Conservation (phyloP, 345 rosid genomes). For the Eucalyptus sp. region DNA sequence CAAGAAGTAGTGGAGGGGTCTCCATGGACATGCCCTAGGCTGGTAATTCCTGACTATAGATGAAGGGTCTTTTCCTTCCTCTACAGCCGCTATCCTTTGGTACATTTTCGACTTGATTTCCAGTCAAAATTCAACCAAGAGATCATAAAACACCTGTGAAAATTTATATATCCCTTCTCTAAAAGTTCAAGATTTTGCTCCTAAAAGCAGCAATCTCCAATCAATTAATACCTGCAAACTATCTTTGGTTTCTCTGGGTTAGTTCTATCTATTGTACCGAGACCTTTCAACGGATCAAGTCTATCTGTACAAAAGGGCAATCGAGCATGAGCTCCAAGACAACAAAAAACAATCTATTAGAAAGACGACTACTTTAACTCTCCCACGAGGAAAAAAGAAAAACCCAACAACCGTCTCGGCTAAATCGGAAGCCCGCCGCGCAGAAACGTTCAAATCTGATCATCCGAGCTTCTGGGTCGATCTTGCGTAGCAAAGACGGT, state of each 20-base stretch:
- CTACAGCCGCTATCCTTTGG: constrained; percentile 16
- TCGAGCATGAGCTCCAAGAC: not conserved
- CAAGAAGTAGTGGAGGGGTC: constrained; percentile 25
- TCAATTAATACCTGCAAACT: not conserved
- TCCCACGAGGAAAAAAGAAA: not conserved
- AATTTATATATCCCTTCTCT: not conserved
- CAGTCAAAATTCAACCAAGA: not conserved
- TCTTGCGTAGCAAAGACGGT: not conserved
- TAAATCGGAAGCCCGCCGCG: not conserved
- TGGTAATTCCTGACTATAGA: constrained; percentile 16
- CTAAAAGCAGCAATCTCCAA: not conserved
- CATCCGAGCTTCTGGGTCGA: not conserved
- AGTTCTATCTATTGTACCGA: not conserved
- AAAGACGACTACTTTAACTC: not conserved
- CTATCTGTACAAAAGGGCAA: not conserved
- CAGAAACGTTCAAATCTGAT: not conserved
- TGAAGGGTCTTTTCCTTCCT: constrained; percentile 39
- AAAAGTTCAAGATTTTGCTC: not conserved
- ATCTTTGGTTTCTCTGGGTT: not conserved
- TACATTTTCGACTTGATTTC: constrained; percentile 2
- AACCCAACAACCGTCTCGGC: not conserved
- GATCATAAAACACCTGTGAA: not conserved
- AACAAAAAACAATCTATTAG: not conserved
- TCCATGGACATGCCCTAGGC: constrained; percentile 21
- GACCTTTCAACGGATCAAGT: not conserved